Percentiles rank a stretch among this genome's conserved stretches.
phyloP scores from a whole-genome alignment of 2,329 filamentous ascomycete species.

The Colletotrichum graminicola region DNA sequence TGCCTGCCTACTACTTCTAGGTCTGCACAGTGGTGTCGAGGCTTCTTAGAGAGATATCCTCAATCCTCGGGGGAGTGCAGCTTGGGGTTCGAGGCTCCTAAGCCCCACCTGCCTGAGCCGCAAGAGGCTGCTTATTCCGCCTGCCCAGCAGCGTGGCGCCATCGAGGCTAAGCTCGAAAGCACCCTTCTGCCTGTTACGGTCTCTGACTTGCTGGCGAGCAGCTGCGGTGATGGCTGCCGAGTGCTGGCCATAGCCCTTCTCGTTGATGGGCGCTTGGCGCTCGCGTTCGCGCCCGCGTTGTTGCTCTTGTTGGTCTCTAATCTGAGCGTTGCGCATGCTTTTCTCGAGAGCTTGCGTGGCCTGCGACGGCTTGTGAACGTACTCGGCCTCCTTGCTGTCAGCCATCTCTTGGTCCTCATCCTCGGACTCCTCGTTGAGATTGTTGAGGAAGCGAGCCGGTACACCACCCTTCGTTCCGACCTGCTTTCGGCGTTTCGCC shows the following conservation, averaged over 20 bases:
- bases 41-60: not conserved
- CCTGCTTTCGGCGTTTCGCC: conserved; percentile 88
- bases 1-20: conserved; percentile 21
- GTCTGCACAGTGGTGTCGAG: conserved; percentile 2
- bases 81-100: conserved; percentile 38
- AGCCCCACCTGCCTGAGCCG: conserved; percentile 55
- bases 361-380: conserved; percentile 57
- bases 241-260: conserved; percentile 90
- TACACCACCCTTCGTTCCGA: conserved; percentile 77
- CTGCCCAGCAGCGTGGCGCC: conserved; percentile 90
- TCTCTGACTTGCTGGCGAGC: conserved; percentile 83
- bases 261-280: conserved; percentile 55
- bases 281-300: conserved; percentile 64
- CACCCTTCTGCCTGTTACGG: conserved; percentile 77
- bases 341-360: conserved; percentile 81
- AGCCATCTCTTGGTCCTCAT: conserved; percentile 71
- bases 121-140: conserved; percentile 65
- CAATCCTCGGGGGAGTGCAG: conserved; percentile 14
- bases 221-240: conserved; percentile 83
- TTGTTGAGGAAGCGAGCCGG: conserved; percentile 65
- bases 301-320: conserved; percentile 66
- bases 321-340: conserved; percentile 89
- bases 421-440: conserved; percentile 77
- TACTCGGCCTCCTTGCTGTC: conserved; percentile 69
- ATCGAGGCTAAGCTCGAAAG: conserved; percentile 92